These are phyloP conservation scores for Cladophialophora bantiana DNA, from an alignment of 2,329 filamentous ascomycete genomes.

Conservation along the genomic window DNA sequence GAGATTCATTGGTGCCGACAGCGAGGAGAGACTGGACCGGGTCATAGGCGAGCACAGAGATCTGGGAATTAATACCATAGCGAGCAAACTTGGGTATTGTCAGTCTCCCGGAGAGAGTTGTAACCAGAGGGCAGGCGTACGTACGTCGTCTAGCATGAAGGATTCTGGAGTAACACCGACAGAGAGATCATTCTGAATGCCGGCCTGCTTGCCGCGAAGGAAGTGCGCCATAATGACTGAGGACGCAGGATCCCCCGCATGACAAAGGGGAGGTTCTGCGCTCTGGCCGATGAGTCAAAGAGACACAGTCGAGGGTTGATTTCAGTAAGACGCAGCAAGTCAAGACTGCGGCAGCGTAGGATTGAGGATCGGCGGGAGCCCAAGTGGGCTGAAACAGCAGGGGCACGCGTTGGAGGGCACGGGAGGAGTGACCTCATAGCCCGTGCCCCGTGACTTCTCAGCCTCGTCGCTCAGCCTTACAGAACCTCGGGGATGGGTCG, in stretches of 20 bases:
- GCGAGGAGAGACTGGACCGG: conserved; percentile 92
- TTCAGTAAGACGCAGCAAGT: neutral
- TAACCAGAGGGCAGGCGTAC: conserved; percentile 52
- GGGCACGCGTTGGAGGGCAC: neutral
- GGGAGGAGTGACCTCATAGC: neutral
- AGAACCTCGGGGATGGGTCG: too few relatives aligned
- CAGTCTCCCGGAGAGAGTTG: conserved; percentile 33
- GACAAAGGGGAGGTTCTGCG: conserved; percentile 12
- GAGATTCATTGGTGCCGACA: conserved; percentile 85
- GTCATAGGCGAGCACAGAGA: conserved; percentile 85
- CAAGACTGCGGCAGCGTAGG: neutral
- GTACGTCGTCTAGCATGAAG: conserved; percentile 85
- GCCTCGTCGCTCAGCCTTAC: neutral
- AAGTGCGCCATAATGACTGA: conserved; percentile 75
- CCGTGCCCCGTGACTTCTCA: neutral
- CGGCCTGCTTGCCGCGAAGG: conserved; percentile 88
- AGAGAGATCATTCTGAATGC: conserved; percentile 90
- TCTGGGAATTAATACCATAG: conserved; percentile 79
- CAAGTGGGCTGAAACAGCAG: neutral
- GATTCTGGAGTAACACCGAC: conserved; percentile 77
- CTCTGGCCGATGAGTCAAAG: neutral
- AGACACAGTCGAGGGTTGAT: neutral
- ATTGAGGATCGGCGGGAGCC: neutral
- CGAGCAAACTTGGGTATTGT: conserved; percentile 63
- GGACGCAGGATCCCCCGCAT: conserved; percentile 13